Evolutionary conservation across 2,329 filamentous ascomycete species (phyloP).

Genomic region (Pyrenochaeta sp.): DNA sequence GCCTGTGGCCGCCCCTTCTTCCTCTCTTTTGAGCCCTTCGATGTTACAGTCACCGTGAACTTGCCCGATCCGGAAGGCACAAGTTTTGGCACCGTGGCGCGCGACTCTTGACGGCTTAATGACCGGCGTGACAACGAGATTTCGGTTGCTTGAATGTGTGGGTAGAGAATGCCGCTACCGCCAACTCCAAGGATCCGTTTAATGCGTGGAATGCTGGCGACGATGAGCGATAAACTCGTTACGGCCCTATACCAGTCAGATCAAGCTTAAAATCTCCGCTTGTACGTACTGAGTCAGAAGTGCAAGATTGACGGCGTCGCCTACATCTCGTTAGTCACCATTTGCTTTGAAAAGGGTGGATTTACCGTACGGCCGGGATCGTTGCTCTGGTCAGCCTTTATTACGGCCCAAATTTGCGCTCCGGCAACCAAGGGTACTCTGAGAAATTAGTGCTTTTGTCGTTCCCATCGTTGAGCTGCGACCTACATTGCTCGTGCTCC

Average conservation of each 20-base stretch:
- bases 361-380: slow-evolving; percentile 20
- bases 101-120: slow-evolving; percentile 3
- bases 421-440: slow-evolving; percentile 23
- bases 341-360: not conserved
- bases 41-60: slow-evolving; percentile 23
- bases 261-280: not conserved
- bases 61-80: slow-evolving; percentile 19
- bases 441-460: not conserved
- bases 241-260: slow-evolving; percentile 20
- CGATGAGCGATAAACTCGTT: slow-evolving; percentile 28
- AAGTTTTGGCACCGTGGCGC: slow-evolving; percentile 12
- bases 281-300: slow-evolving; percentile 25
- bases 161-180: slow-evolving; percentile 22
- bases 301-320: slow-evolving; percentile 18
- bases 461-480: not conserved
- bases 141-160: slow-evolving; percentile 23
- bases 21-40: slow-evolving; percentile 13
- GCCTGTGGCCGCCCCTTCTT: slow-evolving; percentile 9
- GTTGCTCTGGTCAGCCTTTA: slow-evolving; percentile 8
- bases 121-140: slow-evolving; percentile 10
- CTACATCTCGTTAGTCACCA: slow-evolving; percentile 16
- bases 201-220: slow-evolving; percentile 26
- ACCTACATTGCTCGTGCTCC: slow-evolving; percentile 23
- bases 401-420: slow-evolving; percentile 24
- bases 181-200: slow-evolving; percentile 23